Evolutionary conservation across 352 stramenopile species (phyloP).

Genomic region (Labyrinthula sp.): DNA sequence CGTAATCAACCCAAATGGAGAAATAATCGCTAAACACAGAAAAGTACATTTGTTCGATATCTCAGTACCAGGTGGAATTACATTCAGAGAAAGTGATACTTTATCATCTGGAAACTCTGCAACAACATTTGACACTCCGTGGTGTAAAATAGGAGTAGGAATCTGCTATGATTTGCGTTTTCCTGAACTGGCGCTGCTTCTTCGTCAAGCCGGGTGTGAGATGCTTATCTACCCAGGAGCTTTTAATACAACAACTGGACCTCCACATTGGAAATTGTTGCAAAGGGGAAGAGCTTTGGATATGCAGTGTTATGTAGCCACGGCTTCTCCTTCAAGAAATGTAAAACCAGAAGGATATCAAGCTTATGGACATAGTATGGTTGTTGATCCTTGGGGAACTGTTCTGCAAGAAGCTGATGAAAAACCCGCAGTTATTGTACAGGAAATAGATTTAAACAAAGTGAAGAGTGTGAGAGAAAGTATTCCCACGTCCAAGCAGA

Average conservation of each 20-base stretch:
- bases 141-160: constrained; percentile 78
- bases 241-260: constrained; percentile 80
- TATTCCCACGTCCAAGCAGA: constrained; percentile 82
- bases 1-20: constrained; percentile 70
- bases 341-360: constrained; percentile 78
- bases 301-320: constrained; percentile 76
- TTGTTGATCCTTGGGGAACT: constrained; percentile 88
- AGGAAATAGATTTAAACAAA: constrained; percentile 76
- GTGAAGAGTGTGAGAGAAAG: constrained; percentile 78
- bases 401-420: constrained; percentile 80
- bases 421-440: constrained; percentile 68
- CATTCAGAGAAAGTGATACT: constrained; percentile 97
- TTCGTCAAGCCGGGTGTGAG: constrained; percentile 54
- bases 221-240: constrained; percentile 64
- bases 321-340: constrained; percentile 77
- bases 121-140: constrained; percentile 56
- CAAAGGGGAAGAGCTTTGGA: constrained; percentile 78
- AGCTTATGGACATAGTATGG: constrained; percentile 90
- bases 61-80: constrained; percentile 91
- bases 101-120: constrained; percentile 65
- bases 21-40: constrained; percentile 88
- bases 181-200: constrained; percentile 84
- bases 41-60: constrained; percentile 98
- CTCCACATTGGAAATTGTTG: constrained; percentile 95
- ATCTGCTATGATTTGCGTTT: constrained; percentile 99